A percentile compares a stretch with the other conserved stretches of the same genome.
phyloP scores from a whole-genome alignment of 768 basidiomycete species.

The Xanthoconium stramineum region DNA sequence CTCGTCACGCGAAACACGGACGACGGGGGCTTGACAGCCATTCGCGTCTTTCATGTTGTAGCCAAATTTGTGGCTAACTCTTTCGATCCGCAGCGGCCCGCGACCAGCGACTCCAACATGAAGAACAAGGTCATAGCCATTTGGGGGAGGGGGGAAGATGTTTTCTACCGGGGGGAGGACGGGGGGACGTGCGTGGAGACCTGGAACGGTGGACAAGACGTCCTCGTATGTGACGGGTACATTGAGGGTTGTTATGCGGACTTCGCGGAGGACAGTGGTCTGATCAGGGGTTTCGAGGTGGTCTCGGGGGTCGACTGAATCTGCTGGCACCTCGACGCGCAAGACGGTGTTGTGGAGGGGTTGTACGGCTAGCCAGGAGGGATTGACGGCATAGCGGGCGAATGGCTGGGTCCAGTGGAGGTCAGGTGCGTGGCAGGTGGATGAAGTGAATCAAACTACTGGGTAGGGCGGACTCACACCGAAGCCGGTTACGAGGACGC shows the following conservation, averaged over 20 bases:
- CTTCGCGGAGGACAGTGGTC: constrained; percentile 33
- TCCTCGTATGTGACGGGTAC: constrained; percentile 59
- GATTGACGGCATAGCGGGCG: constrained; percentile 53
- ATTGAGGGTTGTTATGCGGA: constrained; percentile 58
- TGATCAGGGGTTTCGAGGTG: constrained; percentile 3
- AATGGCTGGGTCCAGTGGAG: constrained; percentile 45
- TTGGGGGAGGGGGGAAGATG: constrained; percentile 37
- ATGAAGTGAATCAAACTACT: constrained; percentile 23
- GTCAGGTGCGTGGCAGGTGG: constrained; percentile 16
- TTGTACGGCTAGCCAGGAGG: constrained; percentile 69
- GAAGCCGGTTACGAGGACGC: constrained; percentile 51
- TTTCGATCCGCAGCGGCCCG: constrained; percentile 62
- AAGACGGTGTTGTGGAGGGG: constrained; percentile 57
- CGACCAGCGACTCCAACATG: constrained; percentile 68
- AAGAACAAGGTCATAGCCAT: constrained; percentile 67
- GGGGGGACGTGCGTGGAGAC: constrained; percentile 60
- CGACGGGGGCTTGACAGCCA: constrained; percentile 51
- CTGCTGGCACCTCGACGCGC: constrained; percentile 35
- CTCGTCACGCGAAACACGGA: constrained; percentile 30
- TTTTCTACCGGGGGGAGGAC: constrained; percentile 38
- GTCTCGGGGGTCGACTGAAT: constrained; percentile 19
- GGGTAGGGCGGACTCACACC: constrained; percentile 42
- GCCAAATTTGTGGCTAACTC: constrained; percentile 62
- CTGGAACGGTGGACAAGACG: constrained; percentile 53
- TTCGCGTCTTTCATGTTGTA: constrained; percentile 67